Evolutionary conservation across 257 asterid species (phyloP).

Genomic region (Solanum piurae): DNA sequence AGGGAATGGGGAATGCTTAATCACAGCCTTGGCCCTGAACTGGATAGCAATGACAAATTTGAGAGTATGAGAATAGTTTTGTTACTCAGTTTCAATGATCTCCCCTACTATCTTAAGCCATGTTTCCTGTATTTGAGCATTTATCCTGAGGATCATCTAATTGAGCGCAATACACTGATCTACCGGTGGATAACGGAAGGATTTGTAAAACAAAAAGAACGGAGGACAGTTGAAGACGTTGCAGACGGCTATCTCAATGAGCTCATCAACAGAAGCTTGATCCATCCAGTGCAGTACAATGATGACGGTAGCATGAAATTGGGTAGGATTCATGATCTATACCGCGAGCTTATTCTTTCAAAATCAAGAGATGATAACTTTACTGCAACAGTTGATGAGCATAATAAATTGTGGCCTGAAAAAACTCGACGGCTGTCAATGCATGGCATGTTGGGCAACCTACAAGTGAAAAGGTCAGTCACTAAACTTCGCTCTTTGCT

Average conservation of each 20-base stretch:
- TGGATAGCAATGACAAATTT: conserved; percentile 11
- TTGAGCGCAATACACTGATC: conserved; percentile 7
- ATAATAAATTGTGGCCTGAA: conserved; percentile 2
- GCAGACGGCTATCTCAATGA: conserved; percentile 35
- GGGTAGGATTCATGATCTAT: conserved; percentile 19
- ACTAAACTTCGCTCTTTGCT: conserved; percentile 17
- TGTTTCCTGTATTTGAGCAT: conserved; percentile 24
- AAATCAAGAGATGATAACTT: conserved; percentile 19
- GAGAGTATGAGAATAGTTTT: conserved; percentile 15
- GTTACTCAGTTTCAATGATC: conserved; percentile 19
- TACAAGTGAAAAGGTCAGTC: not conserved
- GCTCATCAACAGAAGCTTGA: conserved; percentile 26
- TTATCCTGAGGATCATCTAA: conserved; percentile 24
- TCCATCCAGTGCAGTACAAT: conserved; percentile 9
- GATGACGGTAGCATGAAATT: conserved; percentile 23
- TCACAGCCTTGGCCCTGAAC: conserved; percentile 8
- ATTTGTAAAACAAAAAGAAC: conserved; percentile 14
- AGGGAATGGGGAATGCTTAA: conserved; percentile 18
- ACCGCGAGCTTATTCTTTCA: conserved; percentile 17
- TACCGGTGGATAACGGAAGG: conserved; percentile 30
- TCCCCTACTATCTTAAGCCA: conserved; percentile 27
- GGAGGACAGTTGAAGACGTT: conserved; percentile 19
- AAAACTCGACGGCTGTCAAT: conserved; percentile 22
- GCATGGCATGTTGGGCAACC: conserved; percentile 3
- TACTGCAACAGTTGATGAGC: conserved; percentile 1